Percentiles rank a stretch among this genome's conserved stretches.
Evolutionary conservation across 495 filamentous ascomycete species (phyloP).

Genomic region (Letharia columbiana): DNA sequence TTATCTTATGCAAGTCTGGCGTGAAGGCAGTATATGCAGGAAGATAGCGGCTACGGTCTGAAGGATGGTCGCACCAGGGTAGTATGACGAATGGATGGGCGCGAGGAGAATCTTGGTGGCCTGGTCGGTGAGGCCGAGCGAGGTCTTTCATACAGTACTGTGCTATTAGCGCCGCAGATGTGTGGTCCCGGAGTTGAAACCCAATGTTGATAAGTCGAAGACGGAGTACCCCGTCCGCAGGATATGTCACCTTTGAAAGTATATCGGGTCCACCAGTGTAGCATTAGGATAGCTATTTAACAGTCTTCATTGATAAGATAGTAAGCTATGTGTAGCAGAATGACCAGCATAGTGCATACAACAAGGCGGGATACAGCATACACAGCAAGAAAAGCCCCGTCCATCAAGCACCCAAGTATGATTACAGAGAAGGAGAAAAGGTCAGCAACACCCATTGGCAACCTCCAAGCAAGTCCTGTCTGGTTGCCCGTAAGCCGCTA

Average conservation of each 20-base stretch:
- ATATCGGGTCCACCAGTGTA: neutral
- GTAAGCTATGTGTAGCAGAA: constrained; percentile 12
- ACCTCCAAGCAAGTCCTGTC: constrained; percentile 6
- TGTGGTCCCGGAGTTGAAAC: neutral
- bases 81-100: neutral
- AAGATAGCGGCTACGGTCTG: constrained; percentile 1
- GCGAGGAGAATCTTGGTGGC: neutral
- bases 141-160: neutral
- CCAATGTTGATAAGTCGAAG: neutral
- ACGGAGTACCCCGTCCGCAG: neutral
- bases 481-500: neutral
- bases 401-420: constrained; percentile 3
- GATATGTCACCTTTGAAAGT: neutral
- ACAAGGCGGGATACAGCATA: constrained; percentile 7
- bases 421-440: constrained; percentile 7
- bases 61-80: neutral
- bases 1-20: constrained; percentile 8
- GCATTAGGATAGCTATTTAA: neutral
- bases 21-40: constrained; percentile 4
- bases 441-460: constrained; percentile 5
- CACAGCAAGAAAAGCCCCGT: constrained; percentile 1
- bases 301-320: constrained; percentile 3
- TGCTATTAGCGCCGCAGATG: neutral
- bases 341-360: constrained; percentile 13
- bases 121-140: neutral